These are phyloP conservation scores for Amborella trichopoda DNA, from an alignment of 164 flowering plant genomes.

Conservation along the genomic window DNA sequence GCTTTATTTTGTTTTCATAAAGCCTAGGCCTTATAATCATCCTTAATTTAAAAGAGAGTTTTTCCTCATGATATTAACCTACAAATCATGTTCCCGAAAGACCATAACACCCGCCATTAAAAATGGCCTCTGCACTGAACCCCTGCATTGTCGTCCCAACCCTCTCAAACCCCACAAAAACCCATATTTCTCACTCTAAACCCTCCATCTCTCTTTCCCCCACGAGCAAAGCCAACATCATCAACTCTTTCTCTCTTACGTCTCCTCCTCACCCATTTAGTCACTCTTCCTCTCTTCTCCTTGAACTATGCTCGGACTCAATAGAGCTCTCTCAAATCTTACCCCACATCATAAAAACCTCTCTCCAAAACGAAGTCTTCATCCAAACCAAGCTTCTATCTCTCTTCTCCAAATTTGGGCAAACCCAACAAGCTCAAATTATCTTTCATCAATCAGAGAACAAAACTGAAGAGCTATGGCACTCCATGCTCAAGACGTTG, in stretches of 20 bases:
- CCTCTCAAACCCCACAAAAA: slow-evolving; percentile 4
- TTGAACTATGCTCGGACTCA: slow-evolving; percentile 54
- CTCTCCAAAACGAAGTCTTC: slow-evolving; percentile 32
- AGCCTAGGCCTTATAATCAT: too few relatives aligned
- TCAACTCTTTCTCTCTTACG: slow-evolving; percentile 9
- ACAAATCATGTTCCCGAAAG: too few relatives aligned
- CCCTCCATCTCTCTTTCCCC: slow-evolving; percentile 11
- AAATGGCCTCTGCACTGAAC: slow-evolving; percentile 4
- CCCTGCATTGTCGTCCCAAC: slow-evolving; percentile 3
- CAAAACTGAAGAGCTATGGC: slow-evolving; percentile 48
- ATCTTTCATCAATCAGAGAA: slow-evolving; percentile 54
- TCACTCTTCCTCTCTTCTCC: slow-evolving; percentile 66
- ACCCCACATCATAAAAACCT: slow-evolving; percentile 48
- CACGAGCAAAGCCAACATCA: slow-evolving; percentile 7
- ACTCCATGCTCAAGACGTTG: slow-evolving; percentile 72
- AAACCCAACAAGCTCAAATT: slow-evolving; percentile 39
- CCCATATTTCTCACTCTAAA: slow-evolving; percentile 3
- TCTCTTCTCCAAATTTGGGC: slow-evolving; percentile 51
- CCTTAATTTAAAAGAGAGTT: too few relatives aligned
- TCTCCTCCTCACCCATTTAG: slow-evolving; percentile 48
- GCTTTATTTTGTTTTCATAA: too few relatives aligned
- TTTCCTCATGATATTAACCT: too few relatives aligned
- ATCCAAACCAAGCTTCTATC: slow-evolving; percentile 78
- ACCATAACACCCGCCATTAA: too few relatives aligned
- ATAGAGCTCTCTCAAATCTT: slow-evolving; percentile 53